A percentile compares a stretch with the other conserved stretches of the same genome.
These are phyloP conservation scores for Phytophthora cajani DNA, from an alignment of 352 stramenopile species.

Conservation along the genomic window DNA sequence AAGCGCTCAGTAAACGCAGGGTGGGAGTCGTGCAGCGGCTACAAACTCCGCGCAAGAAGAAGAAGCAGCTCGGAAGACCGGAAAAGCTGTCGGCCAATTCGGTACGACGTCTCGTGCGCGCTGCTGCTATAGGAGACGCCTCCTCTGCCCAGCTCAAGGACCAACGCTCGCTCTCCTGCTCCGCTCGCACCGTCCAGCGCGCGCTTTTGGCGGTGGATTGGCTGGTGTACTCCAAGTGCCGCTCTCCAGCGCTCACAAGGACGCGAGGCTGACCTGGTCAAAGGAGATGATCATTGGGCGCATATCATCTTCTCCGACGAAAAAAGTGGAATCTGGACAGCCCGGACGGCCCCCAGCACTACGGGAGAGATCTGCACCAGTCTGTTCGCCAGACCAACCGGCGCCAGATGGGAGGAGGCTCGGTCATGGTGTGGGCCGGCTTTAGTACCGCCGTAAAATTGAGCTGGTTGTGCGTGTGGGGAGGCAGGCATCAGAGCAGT, in stretches of 20 bases:
- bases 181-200: background rate
- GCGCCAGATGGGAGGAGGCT: background rate
- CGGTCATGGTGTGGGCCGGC: background rate
- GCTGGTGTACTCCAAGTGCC: background rate
- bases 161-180: background rate
- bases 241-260: background rate
- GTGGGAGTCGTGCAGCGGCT: too few relatives aligned
- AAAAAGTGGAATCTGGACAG: background rate
- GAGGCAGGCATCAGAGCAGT: too few relatives aligned
- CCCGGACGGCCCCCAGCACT: background rate
- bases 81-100: background rate
- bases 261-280: background rate
- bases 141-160: background rate
- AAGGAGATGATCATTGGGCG: background rate
- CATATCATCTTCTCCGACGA: slow-evolving; percentile 3
- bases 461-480: background rate
- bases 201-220: background rate
- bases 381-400: background rate
- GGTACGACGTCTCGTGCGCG: background rate
- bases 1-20: too few relatives aligned
- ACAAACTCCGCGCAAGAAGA: too few relatives aligned
- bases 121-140: background rate
- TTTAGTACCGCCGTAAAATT: background rate
- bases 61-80: background rate
- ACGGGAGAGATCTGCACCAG: background rate